Evolutionary conservation across 441 rosid genomes (phyloP), one percentile per base, ranked within the genome.

Genomic region (Jatropha multifida): DNA sequence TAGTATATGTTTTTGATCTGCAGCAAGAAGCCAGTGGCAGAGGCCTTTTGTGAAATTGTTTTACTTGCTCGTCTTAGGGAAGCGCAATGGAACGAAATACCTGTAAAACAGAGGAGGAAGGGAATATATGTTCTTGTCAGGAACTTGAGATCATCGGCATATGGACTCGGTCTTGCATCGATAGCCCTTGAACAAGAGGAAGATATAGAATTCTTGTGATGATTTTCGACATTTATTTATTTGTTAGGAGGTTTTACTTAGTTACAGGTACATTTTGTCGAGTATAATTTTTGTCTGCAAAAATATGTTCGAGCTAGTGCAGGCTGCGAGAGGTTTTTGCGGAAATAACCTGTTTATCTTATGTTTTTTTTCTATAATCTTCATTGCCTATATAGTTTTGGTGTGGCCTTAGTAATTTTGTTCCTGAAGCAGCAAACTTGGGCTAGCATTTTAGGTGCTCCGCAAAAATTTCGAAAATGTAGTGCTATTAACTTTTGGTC

Each of bases 91-190:
- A 86, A 80, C 11, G 78, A 76, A 40, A 79, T 82, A 71, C 79
- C 88, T 6, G 82, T 71, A 77, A 85, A 87, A 60, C 68, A 78
- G 64, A 82, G 87, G 83, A 87, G 83, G 82, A 88, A 87, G 75
- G 90, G 86, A 80, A 83, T 89, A 40, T 88, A 86, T 81, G 92
- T 93, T 55, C 88, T 93, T 61, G 96, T 88, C 8, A 84, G 94
- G 80, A 93, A 89, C 83, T 60, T 89, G 74, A 89, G 98, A 82
- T 93, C 99, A 67, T 86, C 93, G 7, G 89, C 96, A 2, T 93
- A 84, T 74, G 85, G 98, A 80, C 94, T 93, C 13, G 97, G 90
- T 48, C 88, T 88, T 61, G 98, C 94, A 72, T 81, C 91, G 20
- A 73, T 93, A 72, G 82, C 87, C 67, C 84, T 95, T 61, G 97